Percentiles rank a stretch among this genome's conserved stretches.
phyloP scores from a whole-genome alignment of 2,329 filamentous ascomycete genomes.

The Colletotrichum agaves region DNA sequence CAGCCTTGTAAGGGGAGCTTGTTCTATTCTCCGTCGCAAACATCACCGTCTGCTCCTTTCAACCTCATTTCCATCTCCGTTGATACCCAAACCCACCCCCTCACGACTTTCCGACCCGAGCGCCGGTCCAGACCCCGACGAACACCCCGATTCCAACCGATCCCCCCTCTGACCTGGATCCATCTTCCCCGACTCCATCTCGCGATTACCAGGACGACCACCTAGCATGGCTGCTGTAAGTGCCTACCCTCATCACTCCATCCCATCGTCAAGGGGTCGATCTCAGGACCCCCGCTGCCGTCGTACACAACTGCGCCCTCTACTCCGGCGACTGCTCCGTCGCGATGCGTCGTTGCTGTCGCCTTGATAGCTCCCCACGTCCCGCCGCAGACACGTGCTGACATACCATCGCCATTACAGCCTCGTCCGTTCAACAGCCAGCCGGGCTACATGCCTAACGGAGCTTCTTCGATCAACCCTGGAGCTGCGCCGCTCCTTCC shows the following conservation, averaged over 20 bases:
- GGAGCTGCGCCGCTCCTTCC: conserved; percentile 73
- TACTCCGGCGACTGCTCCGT: neutral
- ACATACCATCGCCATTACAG: conserved; percentile 42
- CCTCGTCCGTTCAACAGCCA: conserved; percentile 61
- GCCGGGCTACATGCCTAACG: conserved; percentile 72
- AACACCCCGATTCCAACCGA: conserved; percentile 32
- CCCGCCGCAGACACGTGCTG: conserved; percentile 26
- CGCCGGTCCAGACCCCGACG: conserved; percentile 22
- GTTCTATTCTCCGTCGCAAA: conserved; percentile 38
- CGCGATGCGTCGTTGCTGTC: conserved; percentile 7
- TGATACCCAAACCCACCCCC: conserved; percentile 36
- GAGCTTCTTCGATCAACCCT: conserved; percentile 63
- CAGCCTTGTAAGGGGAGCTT: conserved; percentile 39
- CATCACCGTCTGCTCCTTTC: conserved; percentile 34
- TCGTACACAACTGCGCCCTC: neutral
- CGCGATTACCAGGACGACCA: conserved; percentile 35
- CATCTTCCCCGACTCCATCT: conserved; percentile 24
- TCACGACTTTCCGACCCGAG: conserved; percentile 30
- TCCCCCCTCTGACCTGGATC: conserved; percentile 23
- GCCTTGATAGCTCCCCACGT: conserved; percentile 27
- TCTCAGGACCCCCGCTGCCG: too few species aligned
- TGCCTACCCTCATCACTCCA: neutral
- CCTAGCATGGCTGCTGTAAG: conserved; percentile 39
- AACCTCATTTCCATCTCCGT: conserved; percentile 37
- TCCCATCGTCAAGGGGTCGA: neutral